phyloP scores from a whole-genome alignment of 371 early-diverging fungal genomes.

The Mortierella sp. region DNA sequence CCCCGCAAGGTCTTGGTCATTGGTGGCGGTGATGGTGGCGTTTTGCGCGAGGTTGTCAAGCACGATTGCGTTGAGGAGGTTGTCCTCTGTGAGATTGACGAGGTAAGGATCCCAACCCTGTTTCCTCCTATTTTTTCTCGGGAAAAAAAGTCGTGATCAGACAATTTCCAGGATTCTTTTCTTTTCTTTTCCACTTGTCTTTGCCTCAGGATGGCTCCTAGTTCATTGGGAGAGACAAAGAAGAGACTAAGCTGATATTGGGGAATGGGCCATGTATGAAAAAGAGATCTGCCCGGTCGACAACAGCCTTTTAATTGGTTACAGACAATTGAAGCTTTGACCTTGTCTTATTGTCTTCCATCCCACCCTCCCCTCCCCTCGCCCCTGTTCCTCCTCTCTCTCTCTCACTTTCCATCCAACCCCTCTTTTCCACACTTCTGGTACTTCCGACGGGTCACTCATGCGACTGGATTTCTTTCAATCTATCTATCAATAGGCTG shows the following conservation, averaged over 20 bases:
- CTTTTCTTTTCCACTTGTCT: not conserved
- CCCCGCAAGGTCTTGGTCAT: conserved; percentile 97
- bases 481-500: conserved; percentile 63
- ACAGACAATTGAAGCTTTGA: no score
- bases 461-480: no score
- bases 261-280: no score
- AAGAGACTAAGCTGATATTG: no score
- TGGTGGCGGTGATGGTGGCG: conserved; percentile 99
- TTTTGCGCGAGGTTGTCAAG: conserved; percentile 96
- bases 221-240: not conserved
- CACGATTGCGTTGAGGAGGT: conserved; percentile 92
- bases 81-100: conserved; percentile 96
- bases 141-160: not conserved
- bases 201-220: not conserved
- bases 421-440: not conserved
- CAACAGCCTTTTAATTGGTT: no score
- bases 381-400: not conserved
- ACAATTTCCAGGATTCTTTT: not conserved
- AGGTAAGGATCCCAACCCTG: conserved; percentile 60
- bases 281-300: no score
- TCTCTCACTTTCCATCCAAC: no score
- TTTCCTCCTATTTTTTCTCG: no score
- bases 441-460: not conserved
- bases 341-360: no score
- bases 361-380: not conserved